Base-by-base conservation (phyloP, 2,329 filamentous ascomycete species). In the Fusarium austroafricanum region DNA sequence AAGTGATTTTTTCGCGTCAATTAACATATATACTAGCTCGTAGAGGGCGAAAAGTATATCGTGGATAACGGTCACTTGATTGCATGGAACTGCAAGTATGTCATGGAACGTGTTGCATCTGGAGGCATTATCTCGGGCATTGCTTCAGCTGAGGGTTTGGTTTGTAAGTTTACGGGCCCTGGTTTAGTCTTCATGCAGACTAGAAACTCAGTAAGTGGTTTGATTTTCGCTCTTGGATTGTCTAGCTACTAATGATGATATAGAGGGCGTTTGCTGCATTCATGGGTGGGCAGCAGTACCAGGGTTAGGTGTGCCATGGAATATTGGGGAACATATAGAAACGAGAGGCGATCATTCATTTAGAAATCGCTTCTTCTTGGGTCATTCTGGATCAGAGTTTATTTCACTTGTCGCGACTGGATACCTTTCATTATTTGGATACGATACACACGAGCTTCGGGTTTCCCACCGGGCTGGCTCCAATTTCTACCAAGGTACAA, bases 51-150 rank as follows among this genome's bases (percentile, higher is more conserved):
- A 77, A 91, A 91, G 71, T 98, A 97, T 79, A 93, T 96, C 69
- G 90, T 97, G 57, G 93, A 97, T 74, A 97, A 97, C 73, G 93
- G 93, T 5, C 94, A 98, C 72, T 84, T 98, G 2, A 94, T 98
- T 1, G 95, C 96, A 0, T 99, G 96, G 96, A 97, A 97, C 77
- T 94, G 92, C 75, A 93, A 97, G 75, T 99, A 98, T 75, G 86
- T 92, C 6, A 89, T 99, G 66, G 94, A 97, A 81, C 90, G 96
- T 17, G 91, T 96, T 6, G 90, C 95, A 0, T 96, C 92, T 5
- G 96, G 96, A 3, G 96, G 96, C 37, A 89, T 99, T 67, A 91
- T 99, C n/a, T 95, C 92, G n/a, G 90, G 90, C 11, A 79, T 97
- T 21, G 89, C 90, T 28, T 90, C 93, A 0, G 91, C 87, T 0